Conservation (phyloP, 2,329 filamentous ascomycete species). For the Phyllosticta citribraziliensis region DNA sequence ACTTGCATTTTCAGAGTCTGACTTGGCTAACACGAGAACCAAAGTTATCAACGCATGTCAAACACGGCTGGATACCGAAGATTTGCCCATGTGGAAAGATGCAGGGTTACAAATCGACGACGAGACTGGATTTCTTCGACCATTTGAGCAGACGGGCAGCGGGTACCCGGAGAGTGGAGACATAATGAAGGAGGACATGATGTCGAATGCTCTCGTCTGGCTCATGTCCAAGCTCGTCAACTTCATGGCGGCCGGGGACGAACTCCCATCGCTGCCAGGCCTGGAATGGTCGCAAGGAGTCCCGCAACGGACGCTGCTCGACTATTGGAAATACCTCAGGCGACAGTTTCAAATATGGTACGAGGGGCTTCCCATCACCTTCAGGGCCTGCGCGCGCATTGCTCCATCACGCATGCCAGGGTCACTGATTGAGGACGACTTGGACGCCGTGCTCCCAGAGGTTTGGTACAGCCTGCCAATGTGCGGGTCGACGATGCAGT, state of each 20-base stretch:
- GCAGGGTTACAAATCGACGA: slow-evolving; percentile 51
- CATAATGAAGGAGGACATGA: slow-evolving; percentile 52
- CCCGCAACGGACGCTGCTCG: slow-evolving; percentile 40
- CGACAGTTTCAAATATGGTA: slow-evolving; percentile 51
- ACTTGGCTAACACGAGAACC: neutral
- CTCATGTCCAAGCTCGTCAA: slow-evolving; percentile 57
- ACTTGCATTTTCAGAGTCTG: neutral
- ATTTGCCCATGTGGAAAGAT: slow-evolving; percentile 54
- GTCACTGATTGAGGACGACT: slow-evolving; percentile 16
- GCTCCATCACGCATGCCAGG: slow-evolving; percentile 24
- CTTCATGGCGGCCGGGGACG: slow-evolving; percentile 50
- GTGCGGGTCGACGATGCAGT: slow-evolving; percentile 57
- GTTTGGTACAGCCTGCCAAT: slow-evolving; percentile 55
- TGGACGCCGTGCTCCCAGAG: slow-evolving; percentile 40
- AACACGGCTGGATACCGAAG: slow-evolving; percentile 52
- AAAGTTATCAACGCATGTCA: slow-evolving; percentile 50
- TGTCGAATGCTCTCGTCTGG: slow-evolving; percentile 56
- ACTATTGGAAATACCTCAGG: slow-evolving; percentile 46
- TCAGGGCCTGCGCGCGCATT: slow-evolving; percentile 46
- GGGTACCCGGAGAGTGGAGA: slow-evolving; percentile 35
- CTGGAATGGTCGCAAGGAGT: slow-evolving; percentile 32
- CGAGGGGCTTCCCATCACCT: slow-evolving; percentile 49
- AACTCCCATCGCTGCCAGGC: slow-evolving; percentile 31
- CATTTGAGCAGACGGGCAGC: slow-evolving; percentile 32
- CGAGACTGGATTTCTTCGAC: slow-evolving; percentile 37